Conservation (phyloP, 768 basidiomycete genomes). For the Boletus huronensis region DNA sequence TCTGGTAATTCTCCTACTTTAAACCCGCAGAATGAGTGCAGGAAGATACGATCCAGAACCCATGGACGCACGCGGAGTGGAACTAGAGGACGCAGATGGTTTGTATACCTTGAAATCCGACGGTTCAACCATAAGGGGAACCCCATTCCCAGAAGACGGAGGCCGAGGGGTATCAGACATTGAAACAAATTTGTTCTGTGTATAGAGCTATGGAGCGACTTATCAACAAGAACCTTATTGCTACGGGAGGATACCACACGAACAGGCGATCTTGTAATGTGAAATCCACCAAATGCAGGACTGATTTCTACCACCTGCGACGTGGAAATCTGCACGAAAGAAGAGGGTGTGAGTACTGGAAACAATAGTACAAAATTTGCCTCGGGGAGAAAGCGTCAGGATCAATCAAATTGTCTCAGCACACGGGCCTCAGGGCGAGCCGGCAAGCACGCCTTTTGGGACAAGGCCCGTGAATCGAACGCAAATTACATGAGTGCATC, state of each 20-base stretch:
- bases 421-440: slow-evolving; percentile 61
- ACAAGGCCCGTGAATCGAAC: slow-evolving; percentile 66
- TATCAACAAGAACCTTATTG: slow-evolving; percentile 17
- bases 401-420: slow-evolving; percentile 63
- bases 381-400: slow-evolving; percentile 39
- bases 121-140: slow-evolving; percentile 3
- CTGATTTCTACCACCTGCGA: not conserved
- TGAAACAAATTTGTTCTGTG: slow-evolving; percentile 9
- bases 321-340: not conserved
- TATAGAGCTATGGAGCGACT: slow-evolving; percentile 12
- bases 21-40: slow-evolving; percentile 4
- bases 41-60: not conserved
- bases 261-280: slow-evolving; percentile 4
- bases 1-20: slow-evolving; percentile 57
- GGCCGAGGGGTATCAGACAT: slow-evolving; percentile 25
- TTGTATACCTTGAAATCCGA: slow-evolving; percentile 49
- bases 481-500: slow-evolving; percentile 84
- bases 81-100: slow-evolving; percentile 34
- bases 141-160: not conserved
- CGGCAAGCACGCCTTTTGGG: slow-evolving; percentile 77
- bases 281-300: slow-evolving; percentile 1
- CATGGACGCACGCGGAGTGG: slow-evolving; percentile 34
- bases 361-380: not conserved
- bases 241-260: slow-evolving; percentile 10
- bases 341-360: slow-evolving; percentile 5